phyloP scores from a whole-genome alignment of 176 grass and related monocot genomes.

The Oryza nivara region DNA sequence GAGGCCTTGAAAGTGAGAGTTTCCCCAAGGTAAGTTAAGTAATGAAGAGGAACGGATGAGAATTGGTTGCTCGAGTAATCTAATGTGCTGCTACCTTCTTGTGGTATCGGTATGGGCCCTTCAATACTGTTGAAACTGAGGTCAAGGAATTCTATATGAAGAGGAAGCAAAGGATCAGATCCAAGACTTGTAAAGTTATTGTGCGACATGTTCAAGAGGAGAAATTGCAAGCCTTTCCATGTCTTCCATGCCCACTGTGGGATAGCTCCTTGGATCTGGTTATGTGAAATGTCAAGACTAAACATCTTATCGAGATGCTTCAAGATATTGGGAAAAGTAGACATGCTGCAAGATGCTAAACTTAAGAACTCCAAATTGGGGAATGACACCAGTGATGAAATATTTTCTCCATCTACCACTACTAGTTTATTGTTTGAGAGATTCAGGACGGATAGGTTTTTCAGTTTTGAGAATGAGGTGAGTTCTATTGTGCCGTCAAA shows the following conservation, averaged over 20 bases:
- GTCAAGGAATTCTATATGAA: background rate
- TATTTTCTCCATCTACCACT: background rate
- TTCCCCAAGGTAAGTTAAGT: background rate
- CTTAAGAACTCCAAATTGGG: too few relatives aligned
- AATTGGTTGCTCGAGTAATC: slow-evolving; percentile 48
- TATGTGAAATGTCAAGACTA: slow-evolving; percentile 67
- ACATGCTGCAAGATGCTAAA: slow-evolving; percentile 44
- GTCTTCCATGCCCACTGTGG: slow-evolving; percentile 56
- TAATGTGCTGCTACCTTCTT: background rate
- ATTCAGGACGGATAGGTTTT: background rate
- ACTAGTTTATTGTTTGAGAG: background rate
- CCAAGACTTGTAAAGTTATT: slow-evolving; percentile 51
- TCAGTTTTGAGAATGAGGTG: background rate
- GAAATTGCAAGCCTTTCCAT: background rate
- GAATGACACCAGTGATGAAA: background rate
- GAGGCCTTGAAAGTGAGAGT: background rate
- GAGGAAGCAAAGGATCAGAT: background rate
- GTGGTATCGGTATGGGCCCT: slow-evolving; percentile 39
- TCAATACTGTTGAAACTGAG: slow-evolving; percentile 33
- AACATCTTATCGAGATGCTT: background rate
- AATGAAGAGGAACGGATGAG: slow-evolving; percentile 33
- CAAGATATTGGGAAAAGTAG: slow-evolving; percentile 47
- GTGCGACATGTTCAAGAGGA: slow-evolving; percentile 52
- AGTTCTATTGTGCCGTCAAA: background rate
- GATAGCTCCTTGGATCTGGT: slow-evolving; percentile 49